Conservation (phyloP, 2,329 filamentous ascomycete genomes). For the Sphaerulina vaccinii region DNA sequence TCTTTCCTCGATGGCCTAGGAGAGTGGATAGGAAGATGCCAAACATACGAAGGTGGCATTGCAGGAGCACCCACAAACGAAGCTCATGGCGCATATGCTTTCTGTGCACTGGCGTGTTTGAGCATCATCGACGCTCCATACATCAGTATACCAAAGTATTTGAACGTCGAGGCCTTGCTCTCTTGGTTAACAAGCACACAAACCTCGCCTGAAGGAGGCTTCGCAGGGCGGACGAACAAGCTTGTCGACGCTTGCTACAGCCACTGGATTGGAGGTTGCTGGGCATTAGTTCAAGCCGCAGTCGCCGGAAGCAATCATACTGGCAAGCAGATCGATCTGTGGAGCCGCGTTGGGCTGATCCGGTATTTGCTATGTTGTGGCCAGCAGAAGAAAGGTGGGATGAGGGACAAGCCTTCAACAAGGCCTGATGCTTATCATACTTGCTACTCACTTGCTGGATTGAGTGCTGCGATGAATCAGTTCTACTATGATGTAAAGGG, state of each 20-base stretch:
- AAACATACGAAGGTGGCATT: slow-evolving; percentile 94
- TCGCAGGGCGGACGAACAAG: slow-evolving; percentile 94
- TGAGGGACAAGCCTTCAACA: slow-evolving; percentile 92
- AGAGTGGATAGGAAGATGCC: slow-evolving; percentile 81
- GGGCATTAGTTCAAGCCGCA: slow-evolving; percentile 82
- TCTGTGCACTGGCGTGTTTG: slow-evolving; percentile 87
- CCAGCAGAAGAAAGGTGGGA: slow-evolving; percentile 72
- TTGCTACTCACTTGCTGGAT: slow-evolving; percentile 83
- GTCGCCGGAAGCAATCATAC: slow-evolving; percentile 54
- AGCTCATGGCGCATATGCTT: slow-evolving; percentile 94
- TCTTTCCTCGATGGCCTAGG: slow-evolving; percentile 71
- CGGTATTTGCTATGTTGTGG: slow-evolving; percentile 89
- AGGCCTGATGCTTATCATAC: slow-evolving; percentile 89
- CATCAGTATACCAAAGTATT: slow-evolving; percentile 69
- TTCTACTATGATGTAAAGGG: slow-evolving; percentile 46
- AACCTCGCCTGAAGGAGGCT: slow-evolving; percentile 86
- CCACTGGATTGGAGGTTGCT: slow-evolving; percentile 95
- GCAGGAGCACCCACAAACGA: slow-evolving; percentile 81
- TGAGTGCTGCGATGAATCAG: slow-evolving; percentile 76
- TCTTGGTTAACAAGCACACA: slow-evolving; percentile 89
- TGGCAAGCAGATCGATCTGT: slow-evolving; percentile 50
- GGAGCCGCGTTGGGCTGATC: slow-evolving; percentile 79
- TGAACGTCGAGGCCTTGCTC: slow-evolving; percentile 74
- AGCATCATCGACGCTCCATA: slow-evolving; percentile 80
- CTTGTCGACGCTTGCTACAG: slow-evolving; percentile 97